Evolutionary conservation across 257 asterid genomes (phyloP).

Genomic region (Solanum habrochaites): DNA sequence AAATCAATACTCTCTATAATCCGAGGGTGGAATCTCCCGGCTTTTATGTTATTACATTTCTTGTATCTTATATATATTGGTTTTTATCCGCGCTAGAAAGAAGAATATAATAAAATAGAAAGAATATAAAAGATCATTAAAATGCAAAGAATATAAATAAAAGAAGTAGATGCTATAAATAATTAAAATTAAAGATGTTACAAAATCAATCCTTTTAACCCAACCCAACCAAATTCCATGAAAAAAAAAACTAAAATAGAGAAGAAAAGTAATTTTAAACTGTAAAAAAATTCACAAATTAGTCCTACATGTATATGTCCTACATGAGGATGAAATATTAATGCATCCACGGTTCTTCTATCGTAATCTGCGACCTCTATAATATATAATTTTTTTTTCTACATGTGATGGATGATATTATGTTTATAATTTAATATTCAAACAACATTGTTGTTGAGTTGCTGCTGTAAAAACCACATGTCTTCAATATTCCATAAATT

Average conservation of each 20-base stretch:
- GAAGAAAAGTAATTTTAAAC: not conserved
- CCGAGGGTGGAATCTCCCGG: not conserved
- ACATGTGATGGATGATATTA: not conserved
- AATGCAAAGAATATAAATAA: not conserved
- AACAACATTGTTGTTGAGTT: slow-evolving; percentile 11
- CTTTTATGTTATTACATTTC: not conserved
- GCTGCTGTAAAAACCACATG: slow-evolving; percentile 48
- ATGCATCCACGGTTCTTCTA: not conserved
- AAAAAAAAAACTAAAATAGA: not conserved
- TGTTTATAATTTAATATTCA: not conserved
- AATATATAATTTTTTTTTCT: not conserved
- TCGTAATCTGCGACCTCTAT: not conserved
- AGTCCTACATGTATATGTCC: not conserved
- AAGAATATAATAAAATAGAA: not conserved
- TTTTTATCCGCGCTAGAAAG: not conserved
- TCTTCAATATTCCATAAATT: slow-evolving; percentile 56
- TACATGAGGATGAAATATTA: not conserved
- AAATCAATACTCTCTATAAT: not conserved
- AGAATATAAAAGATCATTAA: not conserved
- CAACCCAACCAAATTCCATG: not conserved
- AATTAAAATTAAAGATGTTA: not conserved
- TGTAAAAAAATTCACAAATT: not conserved
- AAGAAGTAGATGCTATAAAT: not conserved
- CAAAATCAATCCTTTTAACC: not conserved
- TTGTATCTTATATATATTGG: not conserved